Evolutionary conservation across 2,329 filamentous ascomycete genomes (phyloP), one percentile per base, ranked within the genome.

Genomic region (Orbilia brochopaga): DNA sequence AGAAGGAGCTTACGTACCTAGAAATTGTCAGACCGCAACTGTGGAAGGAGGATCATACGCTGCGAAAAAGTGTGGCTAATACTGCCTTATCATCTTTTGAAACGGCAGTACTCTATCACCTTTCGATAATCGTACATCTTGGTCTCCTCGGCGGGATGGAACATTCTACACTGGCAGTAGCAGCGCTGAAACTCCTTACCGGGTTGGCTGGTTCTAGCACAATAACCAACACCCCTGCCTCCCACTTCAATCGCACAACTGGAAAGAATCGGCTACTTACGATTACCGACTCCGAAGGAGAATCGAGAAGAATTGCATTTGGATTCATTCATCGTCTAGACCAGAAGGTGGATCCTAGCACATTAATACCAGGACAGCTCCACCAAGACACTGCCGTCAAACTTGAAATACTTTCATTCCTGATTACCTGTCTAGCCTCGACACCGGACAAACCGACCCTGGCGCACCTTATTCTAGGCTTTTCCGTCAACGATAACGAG

Each of bases 381-480:
- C 67, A 65, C 24, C 67, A 60, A 23, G 67, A 72, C 17, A 61
- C 64, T 30, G 60, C 89, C 66, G 90, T 92, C 78, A 96, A 97
- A 79, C 83, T 90, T 59, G 89, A 89, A 69, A 88, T 97, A 21
- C 84, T 99, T 4, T 89, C 93, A 74, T 93, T 99, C 76, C 81
- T 99, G 40, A 89, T 90, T 75, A 86, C 87, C 61, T 96, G 91
- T 77, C 83, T 99, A 1, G 84, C 85, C 60, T 87, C 89, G 35
- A 89, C 88, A 24, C 88, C 90, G 0, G 85, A 89, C 75, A 86
- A 88, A 75, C 92, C 94, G 2, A 95, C 89, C 1, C 88, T 99
- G 75, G 94, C 93, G 0, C 95, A 99, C 79, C 83, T 96, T 51
- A 82, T 99, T 1, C 86, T 99, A 3, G 94, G 94, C 0, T 97